Conservation (phyloP, 768 basidiomycete genomes). For the Gloeopeniophorella convolvens region DNA sequence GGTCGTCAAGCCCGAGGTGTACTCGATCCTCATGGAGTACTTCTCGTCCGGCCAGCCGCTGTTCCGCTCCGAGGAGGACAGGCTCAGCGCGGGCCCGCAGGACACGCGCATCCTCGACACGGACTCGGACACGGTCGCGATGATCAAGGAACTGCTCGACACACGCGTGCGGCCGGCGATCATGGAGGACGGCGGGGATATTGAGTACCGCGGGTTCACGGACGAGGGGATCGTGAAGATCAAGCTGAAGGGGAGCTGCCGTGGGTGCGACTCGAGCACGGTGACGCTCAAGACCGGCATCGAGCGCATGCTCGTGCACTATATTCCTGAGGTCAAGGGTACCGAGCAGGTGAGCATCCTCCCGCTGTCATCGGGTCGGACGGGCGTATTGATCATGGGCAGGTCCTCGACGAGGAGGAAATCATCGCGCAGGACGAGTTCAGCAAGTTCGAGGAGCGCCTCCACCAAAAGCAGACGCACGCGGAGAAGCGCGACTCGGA, state of each 20-base stretch:
- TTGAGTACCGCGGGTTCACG: conserved; percentile 89
- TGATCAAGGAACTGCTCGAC: conserved; percentile 97
- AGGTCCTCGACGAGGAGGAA: conserved; percentile 92
- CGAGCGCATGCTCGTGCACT: conserved; percentile 98
- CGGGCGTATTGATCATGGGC: not conserved
- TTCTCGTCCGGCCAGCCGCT: conserved; percentile 88
- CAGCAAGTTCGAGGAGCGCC: conserved; percentile 71
- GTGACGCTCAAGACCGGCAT: conserved; percentile 97
- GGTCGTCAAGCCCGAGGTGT: conserved; percentile 93
- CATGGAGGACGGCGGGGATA: conserved; percentile 98
- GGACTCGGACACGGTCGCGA: conserved; percentile 94
- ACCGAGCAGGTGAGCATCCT: conserved; percentile 69
- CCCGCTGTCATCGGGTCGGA: not conserved
- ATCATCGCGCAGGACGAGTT: conserved; percentile 83
- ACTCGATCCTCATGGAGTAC: conserved; percentile 93
- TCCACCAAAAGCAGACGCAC: conserved; percentile 36
- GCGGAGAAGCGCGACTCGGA: conserved; percentile 36
- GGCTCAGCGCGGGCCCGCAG: conserved; percentile 79
- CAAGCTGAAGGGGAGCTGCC: conserved; percentile 93
- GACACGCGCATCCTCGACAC: conserved; percentile 92
- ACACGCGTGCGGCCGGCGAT: conserved; percentile 94
- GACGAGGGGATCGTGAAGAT: conserved; percentile 81
- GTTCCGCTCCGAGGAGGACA: conserved; percentile 78
- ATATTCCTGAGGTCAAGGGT: conserved; percentile 91
- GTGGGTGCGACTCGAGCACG: conserved; percentile 89